Evolutionary conservation across 1,284 basidiomycete genomes (phyloP), one percentile per base, ranked within the genome.

Genomic region (Thelephora terrestris): DNA sequence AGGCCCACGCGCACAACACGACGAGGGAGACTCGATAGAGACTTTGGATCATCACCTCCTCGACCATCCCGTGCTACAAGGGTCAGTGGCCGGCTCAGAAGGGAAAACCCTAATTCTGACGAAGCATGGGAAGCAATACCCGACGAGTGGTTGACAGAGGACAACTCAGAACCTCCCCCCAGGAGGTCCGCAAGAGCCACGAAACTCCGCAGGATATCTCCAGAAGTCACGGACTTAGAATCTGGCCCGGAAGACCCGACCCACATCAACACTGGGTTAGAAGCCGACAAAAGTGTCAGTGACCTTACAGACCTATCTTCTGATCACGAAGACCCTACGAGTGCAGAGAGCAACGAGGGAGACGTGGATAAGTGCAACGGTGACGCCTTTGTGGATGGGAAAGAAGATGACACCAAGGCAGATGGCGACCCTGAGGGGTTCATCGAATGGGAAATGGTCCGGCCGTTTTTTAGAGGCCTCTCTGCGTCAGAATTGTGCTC

Each of bases 391-490:
- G 3, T 32, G 29, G 12, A 32, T 14, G 57, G 52, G 14, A 51
- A 55, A 17, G 53, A 50, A 25, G 40, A 32, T 32, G 53, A 52
- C 34, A 50, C 53, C 20, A 52, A 57, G 9, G 49, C 47, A 17
- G 46, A 43, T 5, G 48, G 47, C 12, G 55, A 47, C 23, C 46
- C 34, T 18, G 60, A 62, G 42, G 74, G 75, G 52, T 85, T 90
- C 57, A 65, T 89, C 48, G 85, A 88, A 61, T 91, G 89, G 89
- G 86, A 91, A 66, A 84, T 84, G 57, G 87, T 89, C 51, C 54
- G 80, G 14, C 12, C 12, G 9, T 32, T 32, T 12, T 71, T 38
- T 48, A 39, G 39, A 43, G 39, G 20, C 17, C n/a, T 18, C 18
- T 20, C 39, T 14, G 21, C 9, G 12, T 37, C 16, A 42, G 16